These are phyloP conservation scores for Colletotrichum plurivorum DNA, from an alignment of 2,329 filamentous ascomycete genomes.

Conservation along the genomic window DNA sequence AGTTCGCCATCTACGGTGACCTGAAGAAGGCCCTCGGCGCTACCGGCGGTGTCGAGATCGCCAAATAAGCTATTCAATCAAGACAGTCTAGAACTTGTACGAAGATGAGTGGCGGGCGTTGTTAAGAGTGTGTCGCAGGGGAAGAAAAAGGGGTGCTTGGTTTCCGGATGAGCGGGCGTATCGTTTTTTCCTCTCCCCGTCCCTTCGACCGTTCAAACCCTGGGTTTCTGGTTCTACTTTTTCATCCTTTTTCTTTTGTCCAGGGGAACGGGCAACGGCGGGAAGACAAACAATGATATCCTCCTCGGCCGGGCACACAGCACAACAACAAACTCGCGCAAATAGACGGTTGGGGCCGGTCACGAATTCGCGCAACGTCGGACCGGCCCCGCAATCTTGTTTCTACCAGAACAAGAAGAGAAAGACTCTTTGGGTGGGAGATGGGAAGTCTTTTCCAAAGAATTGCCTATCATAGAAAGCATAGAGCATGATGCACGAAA, in stretches of 20 bases:
- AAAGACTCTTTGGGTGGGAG: conserved; percentile 29
- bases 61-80: conserved; percentile 53
- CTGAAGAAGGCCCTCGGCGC: conserved; percentile 74
- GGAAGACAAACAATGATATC: conserved; percentile 36
- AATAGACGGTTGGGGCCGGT: conserved; percentile 32
- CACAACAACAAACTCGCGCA: conserved; percentile 15
- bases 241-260: conserved; percentile 13
- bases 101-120: conserved; percentile 6
- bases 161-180: conserved; percentile 23
- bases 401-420: conserved; percentile 19
- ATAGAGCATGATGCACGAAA: conserved; percentile 44
- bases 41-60: conserved; percentile 82
- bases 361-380: conserved; percentile 22
- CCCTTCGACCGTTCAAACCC: neutral
- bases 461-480: conserved; percentile 43
- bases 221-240: conserved; percentile 18
- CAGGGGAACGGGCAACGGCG: conserved; percentile 28
- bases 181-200: conserved; percentile 10
- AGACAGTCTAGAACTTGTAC: conserved; percentile 5
- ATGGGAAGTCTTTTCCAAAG: conserved; percentile 37
- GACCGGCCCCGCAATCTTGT: conserved; percentile 35
- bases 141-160: conserved; percentile 24
- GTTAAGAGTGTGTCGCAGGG: conserved; percentile 13
- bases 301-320: conserved; percentile 25
- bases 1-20: conserved; percentile 91